Evolutionary conservation across 495 filamentous ascomycete species (phyloP).

Genomic region (Daldinia bambusicola): DNA sequence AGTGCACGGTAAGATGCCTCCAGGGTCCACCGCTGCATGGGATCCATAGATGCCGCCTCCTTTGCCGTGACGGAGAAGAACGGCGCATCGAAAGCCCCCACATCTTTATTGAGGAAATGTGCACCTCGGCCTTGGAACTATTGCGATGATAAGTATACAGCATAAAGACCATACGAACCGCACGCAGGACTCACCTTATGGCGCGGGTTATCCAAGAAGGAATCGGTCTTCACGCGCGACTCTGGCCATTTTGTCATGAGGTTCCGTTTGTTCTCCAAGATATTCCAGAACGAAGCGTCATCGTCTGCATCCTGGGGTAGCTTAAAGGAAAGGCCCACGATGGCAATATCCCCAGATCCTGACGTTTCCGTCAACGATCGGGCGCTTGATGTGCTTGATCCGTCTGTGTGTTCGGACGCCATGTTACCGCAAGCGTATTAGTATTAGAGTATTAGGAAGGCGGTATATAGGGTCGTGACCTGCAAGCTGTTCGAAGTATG

Average conservation of each 20-base stretch:
- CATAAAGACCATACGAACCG: neutral
- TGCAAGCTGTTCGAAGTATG: slow-evolving; percentile 2
- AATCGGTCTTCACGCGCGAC: slow-evolving; percentile 1
- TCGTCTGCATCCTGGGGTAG: slow-evolving; percentile 11
- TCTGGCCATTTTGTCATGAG: slow-evolving; percentile 16
- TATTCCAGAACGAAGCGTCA: slow-evolving; percentile 14
- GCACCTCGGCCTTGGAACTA: slow-evolving; percentile 9
- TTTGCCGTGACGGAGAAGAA: slow-evolving; percentile 67
- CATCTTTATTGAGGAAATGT: slow-evolving; percentile 48
- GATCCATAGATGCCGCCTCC: slow-evolving; percentile 58
- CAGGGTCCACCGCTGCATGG: slow-evolving; percentile 51
- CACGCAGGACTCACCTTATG: neutral
- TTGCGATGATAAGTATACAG: slow-evolving; percentile 3
- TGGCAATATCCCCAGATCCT: slow-evolving; percentile 5
- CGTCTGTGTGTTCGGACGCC: slow-evolving; percentile 5
- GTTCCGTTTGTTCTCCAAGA: neutral
- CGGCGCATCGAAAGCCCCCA: slow-evolving; percentile 55
- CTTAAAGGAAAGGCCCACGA: slow-evolving; percentile 17
- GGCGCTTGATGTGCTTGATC: neutral
- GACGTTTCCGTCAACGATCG: slow-evolving; percentile 1
- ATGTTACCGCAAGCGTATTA: slow-evolving; percentile 4
- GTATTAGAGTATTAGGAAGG: slow-evolving; percentile 9
- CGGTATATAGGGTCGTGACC: slow-evolving; percentile 3
- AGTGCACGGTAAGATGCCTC: slow-evolving; percentile 64
- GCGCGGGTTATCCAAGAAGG: slow-evolving; percentile 8